phyloP scores from a whole-genome alignment of 768 basidiomycete genomes.

The Trametes maxima region DNA sequence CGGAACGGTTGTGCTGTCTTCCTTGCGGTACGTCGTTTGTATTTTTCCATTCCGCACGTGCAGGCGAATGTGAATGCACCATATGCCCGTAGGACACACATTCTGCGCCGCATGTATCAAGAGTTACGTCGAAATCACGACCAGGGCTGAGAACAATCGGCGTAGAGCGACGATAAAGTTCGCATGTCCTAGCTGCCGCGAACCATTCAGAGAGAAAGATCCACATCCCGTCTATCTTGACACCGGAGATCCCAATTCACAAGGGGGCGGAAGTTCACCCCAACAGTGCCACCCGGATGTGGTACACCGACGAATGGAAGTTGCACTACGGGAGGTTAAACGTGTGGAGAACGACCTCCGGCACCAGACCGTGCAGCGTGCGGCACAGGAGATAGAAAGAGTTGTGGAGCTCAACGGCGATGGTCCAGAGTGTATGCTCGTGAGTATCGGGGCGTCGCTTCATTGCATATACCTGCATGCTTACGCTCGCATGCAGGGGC shows the following conservation, averaged over 20 bases:
- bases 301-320: slow-evolving; percentile 2
- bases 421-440: slow-evolving; percentile 3
- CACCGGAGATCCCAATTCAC: neutral
- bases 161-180: neutral
- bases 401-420: slow-evolving; percentile 6
- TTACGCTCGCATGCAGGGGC: neutral
- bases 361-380: slow-evolving; percentile 10
- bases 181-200: slow-evolving; percentile 13
- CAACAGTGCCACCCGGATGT: slow-evolving; percentile 4
- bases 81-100: neutral
- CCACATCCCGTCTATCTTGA: slow-evolving; percentile 12
- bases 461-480: neutral
- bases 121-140: neutral
- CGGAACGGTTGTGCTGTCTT: neutral
- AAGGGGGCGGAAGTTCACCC: neutral
- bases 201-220: neutral
- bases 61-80: neutral
- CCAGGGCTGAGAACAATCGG: neutral
- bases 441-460: neutral
- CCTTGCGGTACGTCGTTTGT: slow-evolving; percentile 5
- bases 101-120: neutral
- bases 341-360: neutral
- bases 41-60: neutral
- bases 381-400: slow-evolving; percentile 13
- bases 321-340: neutral